Evolutionary conservation across 2,329 filamentous ascomycete genomes (phyloP), one percentile per base, ranked within the genome.

Genomic region (Cryoendolithus antarcticus): DNA sequence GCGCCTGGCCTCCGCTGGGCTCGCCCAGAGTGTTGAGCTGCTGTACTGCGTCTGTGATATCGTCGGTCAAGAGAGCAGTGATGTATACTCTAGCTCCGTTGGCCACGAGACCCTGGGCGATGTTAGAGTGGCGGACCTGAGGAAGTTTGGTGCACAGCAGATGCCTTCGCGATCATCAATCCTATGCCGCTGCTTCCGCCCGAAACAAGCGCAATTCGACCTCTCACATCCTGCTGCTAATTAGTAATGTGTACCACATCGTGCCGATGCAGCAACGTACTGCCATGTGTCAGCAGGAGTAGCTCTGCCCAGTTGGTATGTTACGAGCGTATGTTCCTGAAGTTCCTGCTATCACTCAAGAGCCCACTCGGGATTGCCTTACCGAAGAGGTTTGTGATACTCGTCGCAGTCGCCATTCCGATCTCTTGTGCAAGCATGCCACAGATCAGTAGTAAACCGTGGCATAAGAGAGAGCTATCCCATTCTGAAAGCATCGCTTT

Each of bases 21-120:
- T 49, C 47, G 3, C 64, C 65, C 0, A 66, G 43, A 3, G 55
- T 48, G 29, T 64, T 66, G 15, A 70, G 53, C 30, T 64, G 59
- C 1, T 42, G 35, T 4, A 65, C 60, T 11, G 49, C 59, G 30
- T 61, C 53, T 4, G 55, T 44, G 12, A 69, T 64, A 5, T 62
- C 58, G 34, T 69, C 64, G 9, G 46, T 57, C n/a, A 60, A 54
- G 21, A 69, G 48, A 6, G 61, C 61, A 28, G 33, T 31, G 27
- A 38, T 12, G 15, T 38, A 38, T 11, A 38, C 36, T 27, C 33
- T 38, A 9, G 30, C 36, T 13, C 36, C 36, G 7, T 38, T 38
- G 6, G 19, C 8, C 7, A 38, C 36, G 8, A 38, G 19, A 9
- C 36, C 36, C 36, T 38, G 21, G 19, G 27, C 9, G 11, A 9